A percentile compares a stretch with the other conserved stretches of the same genome.
These are phyloP conservation scores for Colletotrichum incanum DNA, from an alignment of 2,329 filamentous ascomycete genomes.

Conservation along the genomic window DNA sequence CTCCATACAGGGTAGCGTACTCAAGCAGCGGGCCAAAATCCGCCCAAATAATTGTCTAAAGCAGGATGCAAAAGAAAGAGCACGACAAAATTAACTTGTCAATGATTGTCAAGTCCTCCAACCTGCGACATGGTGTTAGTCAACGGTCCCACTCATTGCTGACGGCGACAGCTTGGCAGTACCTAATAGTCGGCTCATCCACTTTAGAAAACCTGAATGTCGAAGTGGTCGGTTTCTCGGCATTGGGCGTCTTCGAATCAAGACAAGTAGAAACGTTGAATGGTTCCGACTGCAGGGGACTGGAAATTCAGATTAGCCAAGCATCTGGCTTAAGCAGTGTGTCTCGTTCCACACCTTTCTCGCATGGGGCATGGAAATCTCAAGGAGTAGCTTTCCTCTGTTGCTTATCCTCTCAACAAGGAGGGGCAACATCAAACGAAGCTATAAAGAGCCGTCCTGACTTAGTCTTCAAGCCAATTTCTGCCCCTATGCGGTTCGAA, in stretches of 20 bases:
- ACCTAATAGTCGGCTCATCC: constrained; percentile 32
- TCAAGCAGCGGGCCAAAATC: not conserved
- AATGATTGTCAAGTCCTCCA: not conserved
- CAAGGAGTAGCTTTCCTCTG: not conserved
- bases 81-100: not conserved
- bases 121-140: constrained; percentile 26
- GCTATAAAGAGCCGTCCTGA: too few species aligned
- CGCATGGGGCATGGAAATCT: not conserved
- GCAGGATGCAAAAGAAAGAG: not conserved
- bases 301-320: not conserved
- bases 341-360: not conserved
- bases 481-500: not conserved
- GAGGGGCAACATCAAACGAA: not conserved
- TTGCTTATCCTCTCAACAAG: not conserved
- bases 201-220: not conserved
- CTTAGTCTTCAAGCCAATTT: not conserved
- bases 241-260: not conserved
- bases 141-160: constrained; percentile 23
- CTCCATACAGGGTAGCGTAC: constrained; percentile 11
- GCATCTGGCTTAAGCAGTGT: not conserved
- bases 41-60: not conserved
- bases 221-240: not conserved
- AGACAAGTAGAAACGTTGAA: not conserved
- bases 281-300: not conserved
- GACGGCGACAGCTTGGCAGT: constrained; percentile 36